A percentile compares a stretch with the other conserved stretches of the same genome.
These are phyloP conservation scores for Pythium periplocum DNA, from an alignment of 352 stramenopile species.

Conservation along the genomic window DNA sequence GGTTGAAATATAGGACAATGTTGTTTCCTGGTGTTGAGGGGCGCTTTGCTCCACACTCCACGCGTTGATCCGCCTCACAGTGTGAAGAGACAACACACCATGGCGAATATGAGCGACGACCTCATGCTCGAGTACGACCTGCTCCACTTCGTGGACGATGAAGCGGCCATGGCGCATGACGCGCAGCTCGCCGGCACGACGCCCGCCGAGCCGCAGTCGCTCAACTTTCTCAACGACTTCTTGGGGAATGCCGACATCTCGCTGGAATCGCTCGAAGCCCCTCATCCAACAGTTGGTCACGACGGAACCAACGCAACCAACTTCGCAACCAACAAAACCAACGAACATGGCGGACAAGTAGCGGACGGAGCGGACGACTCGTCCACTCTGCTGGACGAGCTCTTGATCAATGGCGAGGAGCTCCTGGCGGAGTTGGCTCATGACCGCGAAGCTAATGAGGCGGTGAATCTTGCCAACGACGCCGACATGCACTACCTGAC, in stretches of 20 bases:
- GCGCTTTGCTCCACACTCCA: too few species aligned
- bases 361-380: conserved; percentile 9
- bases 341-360: neutral
- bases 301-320: neutral
- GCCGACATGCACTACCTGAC: conserved; percentile 29
- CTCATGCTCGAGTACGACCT: conserved; percentile 28
- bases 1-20: too few species aligned
- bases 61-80: too few species aligned
- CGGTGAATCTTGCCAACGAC: neutral
- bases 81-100: too few species aligned
- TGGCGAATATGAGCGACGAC: conserved; percentile 7
- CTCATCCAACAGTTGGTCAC: neutral
- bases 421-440: conserved; percentile 45
- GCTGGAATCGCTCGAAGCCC: conserved; percentile 13
- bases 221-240: conserved; percentile 25
- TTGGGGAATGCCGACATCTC: conserved; percentile 17
- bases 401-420: conserved; percentile 53
- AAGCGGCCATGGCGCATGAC: conserved; percentile 10
- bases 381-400: conserved; percentile 24
- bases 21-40: too few species aligned
- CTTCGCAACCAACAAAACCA: neutral
- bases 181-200: neutral
- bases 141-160: conserved; percentile 31
- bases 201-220: conserved; percentile 8
- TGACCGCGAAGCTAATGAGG: conserved; percentile 18